phyloP scores from a whole-genome alignment of 352 stramenopile species.

The Phytophthora rubi region DNA sequence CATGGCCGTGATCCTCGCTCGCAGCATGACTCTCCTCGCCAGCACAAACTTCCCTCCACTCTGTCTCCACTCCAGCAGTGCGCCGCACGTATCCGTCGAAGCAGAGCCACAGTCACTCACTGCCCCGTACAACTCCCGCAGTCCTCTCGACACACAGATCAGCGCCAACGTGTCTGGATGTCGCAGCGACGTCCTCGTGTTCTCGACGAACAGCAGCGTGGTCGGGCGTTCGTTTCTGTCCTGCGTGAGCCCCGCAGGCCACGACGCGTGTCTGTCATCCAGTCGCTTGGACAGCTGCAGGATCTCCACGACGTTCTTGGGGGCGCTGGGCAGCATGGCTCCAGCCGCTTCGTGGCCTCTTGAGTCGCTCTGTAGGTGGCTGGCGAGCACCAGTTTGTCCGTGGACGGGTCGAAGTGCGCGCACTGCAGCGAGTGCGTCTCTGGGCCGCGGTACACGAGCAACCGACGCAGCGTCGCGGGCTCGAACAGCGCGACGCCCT shows the following conservation, averaged over 20 bases:
- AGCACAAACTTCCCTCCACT: constrained; percentile 25
- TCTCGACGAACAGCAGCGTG: constrained; percentile 65
- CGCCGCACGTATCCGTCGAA: constrained; percentile 1
- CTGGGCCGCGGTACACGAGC: constrained; percentile 54
- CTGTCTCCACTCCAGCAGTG: constrained; percentile 36
- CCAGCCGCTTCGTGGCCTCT: not conserved
- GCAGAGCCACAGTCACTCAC: constrained; percentile 3
- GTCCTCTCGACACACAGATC: constrained; percentile 35
- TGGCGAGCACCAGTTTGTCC: constrained; percentile 55
- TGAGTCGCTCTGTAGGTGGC: constrained; percentile 9
- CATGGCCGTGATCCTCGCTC: constrained; percentile 44
- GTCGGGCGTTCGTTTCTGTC: constrained; percentile 6
- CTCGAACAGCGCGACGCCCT: constrained; percentile 69
- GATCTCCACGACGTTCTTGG: constrained; percentile 57
- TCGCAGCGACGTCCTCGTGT: constrained; percentile 37
- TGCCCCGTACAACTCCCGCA: constrained; percentile 51
- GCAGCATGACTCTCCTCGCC: constrained; percentile 38
- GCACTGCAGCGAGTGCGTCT: constrained; percentile 50
- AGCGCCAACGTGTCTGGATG: constrained; percentile 46
- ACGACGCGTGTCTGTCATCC: constrained; percentile 13
- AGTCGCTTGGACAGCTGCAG: constrained; percentile 55
- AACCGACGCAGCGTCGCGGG: constrained; percentile 64
- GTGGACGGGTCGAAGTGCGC: constrained; percentile 47
- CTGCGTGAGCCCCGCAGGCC: not conserved
- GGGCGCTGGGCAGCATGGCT: constrained; percentile 24